Evolutionary conservation across 2,329 filamentous ascomycete species (phyloP).

Genomic region (Aspergillus alliaceus): DNA sequence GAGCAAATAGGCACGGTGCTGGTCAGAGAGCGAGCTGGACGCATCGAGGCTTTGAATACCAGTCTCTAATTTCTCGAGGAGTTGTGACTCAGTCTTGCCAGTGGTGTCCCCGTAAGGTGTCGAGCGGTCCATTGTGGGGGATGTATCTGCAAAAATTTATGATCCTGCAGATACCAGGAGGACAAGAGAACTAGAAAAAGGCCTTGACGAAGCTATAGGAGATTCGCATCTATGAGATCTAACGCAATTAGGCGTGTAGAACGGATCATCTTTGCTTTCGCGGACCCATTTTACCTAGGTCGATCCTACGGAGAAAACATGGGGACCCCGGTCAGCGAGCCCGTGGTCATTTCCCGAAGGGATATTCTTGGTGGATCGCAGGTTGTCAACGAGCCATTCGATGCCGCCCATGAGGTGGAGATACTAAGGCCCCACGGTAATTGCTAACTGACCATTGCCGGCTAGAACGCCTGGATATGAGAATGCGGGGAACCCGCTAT

Average conservation of each 20-base stretch:
- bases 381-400: not conserved
- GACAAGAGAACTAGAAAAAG: not conserved
- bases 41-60: not conserved
- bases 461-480: not conserved
- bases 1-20: conserved; percentile 50
- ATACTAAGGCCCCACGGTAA: not conserved
- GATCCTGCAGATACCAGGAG: too few species aligned
- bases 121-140: not conserved
- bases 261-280: too few species aligned
- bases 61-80: not conserved
- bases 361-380: not conserved
- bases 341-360: not conserved
- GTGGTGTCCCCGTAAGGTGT: not conserved
- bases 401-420: not conserved
- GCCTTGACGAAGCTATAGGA: not conserved
- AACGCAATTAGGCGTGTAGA: too few species aligned
- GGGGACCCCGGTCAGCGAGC: not conserved
- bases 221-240: not conserved
- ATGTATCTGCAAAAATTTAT: not conserved
- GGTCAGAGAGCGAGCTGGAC: not conserved
- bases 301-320: not conserved
- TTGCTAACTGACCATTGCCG: not conserved
- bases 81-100: not conserved
- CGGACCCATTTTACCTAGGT: not conserved
- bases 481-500: not conserved